Evolutionary conservation across 2,329 filamentous ascomycete species (phyloP), one percentile per base, ranked within the genome.

Genomic region (Ophiostoma piceae): DNA sequence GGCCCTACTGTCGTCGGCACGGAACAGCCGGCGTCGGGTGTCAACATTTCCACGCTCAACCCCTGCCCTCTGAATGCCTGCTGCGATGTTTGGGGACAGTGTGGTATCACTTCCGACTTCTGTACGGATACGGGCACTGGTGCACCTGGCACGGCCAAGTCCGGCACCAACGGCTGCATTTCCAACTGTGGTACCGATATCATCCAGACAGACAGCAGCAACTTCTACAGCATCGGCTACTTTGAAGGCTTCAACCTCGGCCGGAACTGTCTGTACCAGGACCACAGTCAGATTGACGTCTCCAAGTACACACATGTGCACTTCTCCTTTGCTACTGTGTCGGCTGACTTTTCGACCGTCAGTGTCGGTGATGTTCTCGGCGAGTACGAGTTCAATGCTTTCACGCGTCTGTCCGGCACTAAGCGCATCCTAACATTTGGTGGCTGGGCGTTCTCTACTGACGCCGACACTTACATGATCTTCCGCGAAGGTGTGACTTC

Each of bases 391-490:
- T 82, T 64, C 11, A 35, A 35, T 14, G 29, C 26, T 12, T 64
- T 64, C 16, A 35, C 29, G 57, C 26, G 57, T 35, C 57, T 64
- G 29, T 32, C 26, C 2, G 57, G 29, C 2, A 64, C 29, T 19
- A 64, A 80, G 70, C 75, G 74, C 26, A 79, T 83, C 54, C 6
- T 83, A 1, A 78, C 79, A 0, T 79, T 84, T 71, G 82, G 82
- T 14, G 82, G 82, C 19, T 84, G 82, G 82, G 75, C 73, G 1
- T 82, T 80, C 70, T 80, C 78, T 0, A 82, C 80, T 0, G 75
- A 77, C 14, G 71, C 75, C 0, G 72, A 43, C 22, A 81, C 79
- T 0, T 80, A 77, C 70, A 22, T 37, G 32, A 79, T 81, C 39
- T 77, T 83, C 70, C 76, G 80, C 3, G 37, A 71, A 14, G 74